phyloP scores from a whole-genome alignment of 2,329 filamentous ascomycete genomes.

The Cercospora janseana region DNA sequence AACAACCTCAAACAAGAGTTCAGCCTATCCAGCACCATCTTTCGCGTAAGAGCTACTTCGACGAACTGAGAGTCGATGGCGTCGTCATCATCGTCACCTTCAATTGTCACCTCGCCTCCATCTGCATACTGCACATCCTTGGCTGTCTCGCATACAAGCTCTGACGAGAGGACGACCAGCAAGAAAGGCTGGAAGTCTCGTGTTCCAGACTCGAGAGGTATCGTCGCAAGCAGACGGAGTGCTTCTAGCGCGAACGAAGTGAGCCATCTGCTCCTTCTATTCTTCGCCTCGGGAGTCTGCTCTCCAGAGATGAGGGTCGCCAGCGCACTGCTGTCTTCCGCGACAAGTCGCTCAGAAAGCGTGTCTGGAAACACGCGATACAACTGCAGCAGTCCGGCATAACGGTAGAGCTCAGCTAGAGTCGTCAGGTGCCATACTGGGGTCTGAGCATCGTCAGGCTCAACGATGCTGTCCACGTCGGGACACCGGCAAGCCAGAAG shows the following conservation, averaged over 20 bases:
- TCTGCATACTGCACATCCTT: background rate
- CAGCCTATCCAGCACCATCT: conserved; percentile 25
- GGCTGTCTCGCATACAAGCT: conserved; percentile 20
- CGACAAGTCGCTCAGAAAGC: conserved; percentile 18
- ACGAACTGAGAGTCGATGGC: conserved; percentile 15
- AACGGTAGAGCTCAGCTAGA: conserved; percentile 55
- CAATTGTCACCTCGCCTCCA: background rate
- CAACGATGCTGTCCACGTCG: conserved; percentile 48
- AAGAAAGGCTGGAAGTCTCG: conserved; percentile 56
- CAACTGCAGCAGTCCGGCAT: conserved; percentile 54
- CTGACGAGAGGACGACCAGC: conserved; percentile 44
- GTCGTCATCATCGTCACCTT: conserved; percentile 1
- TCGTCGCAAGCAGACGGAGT: conserved; percentile 49
- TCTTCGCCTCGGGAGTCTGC: conserved; percentile 31
- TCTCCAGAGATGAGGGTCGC: conserved; percentile 12
- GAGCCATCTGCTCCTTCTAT: conserved; percentile 43
- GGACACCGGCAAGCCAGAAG: conserved; percentile 51
- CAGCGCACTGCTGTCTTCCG: conserved; percentile 5
- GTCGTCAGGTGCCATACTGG: conserved; percentile 54
- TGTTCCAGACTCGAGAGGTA: conserved; percentile 55
- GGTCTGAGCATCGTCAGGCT: conserved; percentile 54
- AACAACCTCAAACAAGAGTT: conserved; percentile 31
- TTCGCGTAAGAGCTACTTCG: conserved; percentile 25
- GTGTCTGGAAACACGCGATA: conserved; percentile 54
- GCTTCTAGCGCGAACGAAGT: conserved; percentile 55